Conservation (phyloP, 148 eudicot species). For the Pharnaceum exiguum region DNA sequence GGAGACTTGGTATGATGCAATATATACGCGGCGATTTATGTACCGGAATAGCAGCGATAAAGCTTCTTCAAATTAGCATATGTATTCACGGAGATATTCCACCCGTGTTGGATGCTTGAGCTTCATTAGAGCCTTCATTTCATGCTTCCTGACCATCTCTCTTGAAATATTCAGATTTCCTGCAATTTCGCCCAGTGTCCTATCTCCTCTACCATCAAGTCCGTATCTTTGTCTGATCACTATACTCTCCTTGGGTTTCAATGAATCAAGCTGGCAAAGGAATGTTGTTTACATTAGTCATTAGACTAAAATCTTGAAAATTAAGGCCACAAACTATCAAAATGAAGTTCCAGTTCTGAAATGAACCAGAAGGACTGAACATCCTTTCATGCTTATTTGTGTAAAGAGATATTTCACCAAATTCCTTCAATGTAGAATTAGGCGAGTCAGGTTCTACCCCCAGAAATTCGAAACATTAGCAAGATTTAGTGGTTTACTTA, state of each 20-base stretch:
- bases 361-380: too few relatives aligned
- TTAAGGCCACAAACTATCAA: too few relatives aligned
- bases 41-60: neutral
- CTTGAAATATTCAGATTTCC: conserved; percentile 88
- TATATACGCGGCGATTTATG: too few relatives aligned
- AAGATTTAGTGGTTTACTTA: conserved; percentile 29
- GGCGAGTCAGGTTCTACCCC: too few relatives aligned
- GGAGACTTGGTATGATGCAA: too few relatives aligned
- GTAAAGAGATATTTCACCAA: too few relatives aligned
- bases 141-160: conserved; percentile 97
- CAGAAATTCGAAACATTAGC: too few relatives aligned
- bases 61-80: conserved; percentile 28
- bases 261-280: conserved; percentile 76
- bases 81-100: conserved; percentile 70
- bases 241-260: conserved; percentile 94
- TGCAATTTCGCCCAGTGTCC: conserved; percentile 88
- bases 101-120: conserved; percentile 90
- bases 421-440: too few relatives aligned
- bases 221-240: conserved; percentile 97
- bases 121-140: conserved; percentile 91
- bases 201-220: conserved; percentile 88
- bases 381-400: too few relatives aligned
- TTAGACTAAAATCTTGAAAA: neutral
- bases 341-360: too few relatives aligned
- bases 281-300: neutral